Evolutionary conservation across 2,329 filamentous ascomycete genomes (phyloP), one percentile per base, ranked within the genome.

Genomic region (Diplodia intermedia): DNA sequence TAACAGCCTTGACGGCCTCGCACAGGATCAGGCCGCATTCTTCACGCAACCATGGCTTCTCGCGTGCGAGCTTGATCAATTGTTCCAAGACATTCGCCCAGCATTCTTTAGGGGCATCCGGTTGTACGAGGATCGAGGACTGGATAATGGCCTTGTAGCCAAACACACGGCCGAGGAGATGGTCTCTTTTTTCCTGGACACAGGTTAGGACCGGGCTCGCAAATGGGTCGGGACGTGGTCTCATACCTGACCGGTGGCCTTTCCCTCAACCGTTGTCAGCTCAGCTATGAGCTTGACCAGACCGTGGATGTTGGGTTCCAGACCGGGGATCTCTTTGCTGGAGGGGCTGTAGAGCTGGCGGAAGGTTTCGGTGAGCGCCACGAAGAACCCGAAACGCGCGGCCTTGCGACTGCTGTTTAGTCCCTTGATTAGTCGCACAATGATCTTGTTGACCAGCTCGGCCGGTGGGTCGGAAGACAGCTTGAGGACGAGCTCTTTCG

Each of bases 331-430:
- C 66, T 68, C 61, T 20, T 62, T 66, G 53, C 70, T 76, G 71
- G 66, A 75, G 69, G 62, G 76, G 49, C 87, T 87, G 74, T 91
- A 91, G 5, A 94, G 80, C 74, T 94, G 88, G 4, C 87, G 85
- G 54, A 97, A 77, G 9, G 96, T 82, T 79, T 97, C 94, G 0
- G 93, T 91, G 72, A 98, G 82, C 0, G 94, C 94, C 67, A 97
- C 85, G 66, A 93, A 97, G 78, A 97, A 97, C 3, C 95, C 95
- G 62, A 95, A 82, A 31, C 95, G 87, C 20, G 94, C 93, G 14
- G 92, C 92, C 81, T 97, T 97, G 68, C 93, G 89, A 66, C 93
- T 90, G 77, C 93, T 97, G 70, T 94, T 93, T 20, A 98, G 88
- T 50, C 95, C 95, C 66, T 92, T 89, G 77, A 97, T 92, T 47